These are phyloP conservation scores for Tuber indicum DNA, from an alignment of 495 filamentous ascomycete species.

Conservation along the genomic window DNA sequence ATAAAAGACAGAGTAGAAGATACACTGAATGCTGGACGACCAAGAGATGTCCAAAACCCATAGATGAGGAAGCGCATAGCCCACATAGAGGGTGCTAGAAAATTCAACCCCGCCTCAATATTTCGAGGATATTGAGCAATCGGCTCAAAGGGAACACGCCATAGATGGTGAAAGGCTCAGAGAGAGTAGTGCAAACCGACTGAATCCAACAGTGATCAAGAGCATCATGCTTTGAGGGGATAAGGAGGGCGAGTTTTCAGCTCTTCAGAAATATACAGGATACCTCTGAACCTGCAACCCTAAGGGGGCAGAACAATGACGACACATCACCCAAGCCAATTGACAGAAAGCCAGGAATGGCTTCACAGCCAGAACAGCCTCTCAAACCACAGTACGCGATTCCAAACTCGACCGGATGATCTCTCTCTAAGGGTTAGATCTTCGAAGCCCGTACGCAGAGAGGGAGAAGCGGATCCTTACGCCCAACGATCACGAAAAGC, in stretches of 20 bases:
- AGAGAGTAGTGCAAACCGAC: slow-evolving; percentile 10
- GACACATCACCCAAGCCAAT: not conserved
- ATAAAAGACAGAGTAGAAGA: slow-evolving; percentile 19
- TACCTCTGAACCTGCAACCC: not conserved
- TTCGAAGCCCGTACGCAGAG: slow-evolving; percentile 12
- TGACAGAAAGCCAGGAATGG: slow-evolving; percentile 5
- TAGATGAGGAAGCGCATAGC: slow-evolving; percentile 28
- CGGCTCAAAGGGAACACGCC: not conserved
- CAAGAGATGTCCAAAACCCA: slow-evolving; percentile 20
- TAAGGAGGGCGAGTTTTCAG: slow-evolving; percentile 17
- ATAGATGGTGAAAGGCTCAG: slow-evolving; percentile 9
- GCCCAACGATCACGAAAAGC: not conserved
- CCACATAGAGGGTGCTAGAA: slow-evolving; percentile 17
- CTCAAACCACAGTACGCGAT: slow-evolving; percentile 8
- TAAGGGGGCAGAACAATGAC: not conserved
- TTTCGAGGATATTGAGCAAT: slow-evolving; percentile 17
- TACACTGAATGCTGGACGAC: slow-evolving; percentile 6
- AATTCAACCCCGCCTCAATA: not conserved
- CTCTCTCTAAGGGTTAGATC: slow-evolving; percentile 13
- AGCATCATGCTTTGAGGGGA: not conserved
- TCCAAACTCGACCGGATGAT: not conserved
- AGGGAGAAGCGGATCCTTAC: slow-evolving; percentile 17
- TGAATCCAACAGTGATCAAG: slow-evolving; percentile 1
- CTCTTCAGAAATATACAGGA: slow-evolving; percentile 13
- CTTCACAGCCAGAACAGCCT: not conserved